phyloP scores from a whole-genome alignment of 176 grass and related monocot species.

The Leersia perrieri region DNA sequence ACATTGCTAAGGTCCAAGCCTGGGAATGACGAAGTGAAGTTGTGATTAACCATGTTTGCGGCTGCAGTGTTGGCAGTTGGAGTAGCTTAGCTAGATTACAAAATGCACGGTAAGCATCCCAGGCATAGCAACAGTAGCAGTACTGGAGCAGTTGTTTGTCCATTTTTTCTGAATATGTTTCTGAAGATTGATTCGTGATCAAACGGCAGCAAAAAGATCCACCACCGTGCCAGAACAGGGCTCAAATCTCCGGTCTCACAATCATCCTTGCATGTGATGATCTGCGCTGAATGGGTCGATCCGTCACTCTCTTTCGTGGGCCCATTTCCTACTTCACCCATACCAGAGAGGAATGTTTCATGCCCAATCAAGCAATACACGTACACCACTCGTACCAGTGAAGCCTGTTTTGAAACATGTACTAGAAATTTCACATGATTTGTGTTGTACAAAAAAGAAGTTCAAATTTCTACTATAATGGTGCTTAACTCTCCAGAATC shows the following conservation, averaged over 20 bases:
- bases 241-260: neutral
- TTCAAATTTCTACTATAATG: no score
- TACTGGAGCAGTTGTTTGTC: conserved; percentile 4
- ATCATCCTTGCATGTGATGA: neutral
- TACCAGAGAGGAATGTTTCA: neutral
- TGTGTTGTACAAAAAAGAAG: no score
- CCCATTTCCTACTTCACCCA: neutral
- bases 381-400: neutral
- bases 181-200: neutral
- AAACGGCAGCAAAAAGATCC: conserved; percentile 23
- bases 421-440: neutral
- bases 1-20: no score
- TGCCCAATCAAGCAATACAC: neutral
- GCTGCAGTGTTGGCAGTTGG: neutral
- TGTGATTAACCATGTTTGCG: neutral
- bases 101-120: neutral
- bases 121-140: neutral
- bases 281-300: conserved; percentile 16
- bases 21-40: no score
- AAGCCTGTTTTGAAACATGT: neutral
- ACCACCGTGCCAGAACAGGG: neutral
- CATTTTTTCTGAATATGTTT: neutral
- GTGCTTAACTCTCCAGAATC: neutral
- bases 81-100: neutral
- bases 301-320: neutral